A percentile compares a stretch with the other conserved stretches of the same genome.
phyloP scores from a whole-genome alignment of 2,329 filamentous ascomycete species.

The Periconia digitata region DNA sequence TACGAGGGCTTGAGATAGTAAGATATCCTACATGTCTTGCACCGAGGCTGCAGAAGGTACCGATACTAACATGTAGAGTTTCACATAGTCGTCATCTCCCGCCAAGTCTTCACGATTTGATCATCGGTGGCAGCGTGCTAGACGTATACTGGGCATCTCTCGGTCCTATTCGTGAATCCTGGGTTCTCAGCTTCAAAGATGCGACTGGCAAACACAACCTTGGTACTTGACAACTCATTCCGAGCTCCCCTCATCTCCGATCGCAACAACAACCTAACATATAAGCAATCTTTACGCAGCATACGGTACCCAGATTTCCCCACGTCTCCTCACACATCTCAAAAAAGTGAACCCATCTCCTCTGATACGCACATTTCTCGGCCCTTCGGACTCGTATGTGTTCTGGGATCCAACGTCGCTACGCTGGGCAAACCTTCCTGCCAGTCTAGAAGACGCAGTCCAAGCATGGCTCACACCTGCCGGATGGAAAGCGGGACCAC shows the following conservation, averaged over 20 bases:
- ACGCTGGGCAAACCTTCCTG: conserved; percentile 33
- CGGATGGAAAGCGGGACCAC: conserved; percentile 39
- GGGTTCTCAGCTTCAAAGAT: conserved; percentile 37
- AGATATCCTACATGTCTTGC: conserved; percentile 3
- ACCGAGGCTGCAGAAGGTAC: neutral
- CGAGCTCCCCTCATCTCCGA: neutral
- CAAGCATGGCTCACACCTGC: conserved; percentile 42
- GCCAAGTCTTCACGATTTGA: conserved; percentile 25
- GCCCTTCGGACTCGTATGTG: conserved; percentile 34
- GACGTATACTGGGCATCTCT: conserved; percentile 37
- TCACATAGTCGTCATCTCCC: conserved; percentile 31
- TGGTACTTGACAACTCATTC: too few species aligned
- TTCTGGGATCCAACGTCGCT: conserved; percentile 37
- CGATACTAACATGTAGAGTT: too few species aligned
- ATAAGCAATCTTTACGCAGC: too few species aligned
- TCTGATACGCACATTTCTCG: conserved; percentile 33
- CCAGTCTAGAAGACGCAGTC: conserved; percentile 29
- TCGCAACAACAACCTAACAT: neutral
- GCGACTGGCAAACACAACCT: conserved; percentile 24
- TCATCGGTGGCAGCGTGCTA: conserved; percentile 24
- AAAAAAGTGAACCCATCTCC: conserved; percentile 30
- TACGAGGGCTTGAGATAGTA: conserved; percentile 36
- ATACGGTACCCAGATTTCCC: conserved; percentile 29
- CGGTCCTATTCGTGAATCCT: conserved; percentile 32
- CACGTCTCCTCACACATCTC: conserved; percentile 22